phyloP scores from a whole-genome alignment of 2,329 filamentous ascomycete species.

The Blastomyces parvus region DNA sequence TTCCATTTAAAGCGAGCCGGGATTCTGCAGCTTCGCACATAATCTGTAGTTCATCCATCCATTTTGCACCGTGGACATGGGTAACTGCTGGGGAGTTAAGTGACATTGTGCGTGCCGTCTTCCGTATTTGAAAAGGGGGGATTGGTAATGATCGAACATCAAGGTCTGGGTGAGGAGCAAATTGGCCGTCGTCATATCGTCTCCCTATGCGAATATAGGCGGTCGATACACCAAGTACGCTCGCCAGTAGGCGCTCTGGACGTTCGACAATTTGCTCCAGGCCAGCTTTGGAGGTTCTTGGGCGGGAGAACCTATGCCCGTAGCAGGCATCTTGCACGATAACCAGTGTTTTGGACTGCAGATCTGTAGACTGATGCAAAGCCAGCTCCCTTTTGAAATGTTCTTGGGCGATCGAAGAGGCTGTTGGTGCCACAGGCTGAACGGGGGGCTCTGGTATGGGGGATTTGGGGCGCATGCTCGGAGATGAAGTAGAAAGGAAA shows the following conservation, averaged over 20 bases:
- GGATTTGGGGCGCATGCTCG: conserved; percentile 24
- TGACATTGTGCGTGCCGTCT: conserved; percentile 61
- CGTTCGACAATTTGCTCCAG: conserved; percentile 82
- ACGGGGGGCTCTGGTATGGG: conserved; percentile 15
- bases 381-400: conserved; percentile 63
- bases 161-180: conserved; percentile 56
- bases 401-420: conserved; percentile 52
- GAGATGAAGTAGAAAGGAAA: conserved; percentile 18
- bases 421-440: conserved; percentile 32
- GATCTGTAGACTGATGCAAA: conserved; percentile 44
- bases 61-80: conserved; percentile 79
- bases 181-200: conserved; percentile 60
- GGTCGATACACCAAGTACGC: conserved; percentile 67
- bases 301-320: conserved; percentile 81
- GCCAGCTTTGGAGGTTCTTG: conserved; percentile 60
- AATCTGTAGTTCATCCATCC: conserved; percentile 83
- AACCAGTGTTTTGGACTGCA: conserved; percentile 58
- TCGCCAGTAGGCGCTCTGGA: conserved; percentile 80
- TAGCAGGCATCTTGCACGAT: conserved; percentile 91
- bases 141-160: conserved; percentile 47
- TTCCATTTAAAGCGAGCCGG: conserved; percentile 65
- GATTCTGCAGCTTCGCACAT: conserved; percentile 76
- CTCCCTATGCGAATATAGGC: conserved; percentile 88
- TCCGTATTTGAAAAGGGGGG: conserved; percentile 75
- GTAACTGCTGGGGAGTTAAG: conserved; percentile 70